Evolutionary conservation across 2,329 filamentous ascomycete species (phyloP).

Genomic region (Phialophora verrucosa): DNA sequence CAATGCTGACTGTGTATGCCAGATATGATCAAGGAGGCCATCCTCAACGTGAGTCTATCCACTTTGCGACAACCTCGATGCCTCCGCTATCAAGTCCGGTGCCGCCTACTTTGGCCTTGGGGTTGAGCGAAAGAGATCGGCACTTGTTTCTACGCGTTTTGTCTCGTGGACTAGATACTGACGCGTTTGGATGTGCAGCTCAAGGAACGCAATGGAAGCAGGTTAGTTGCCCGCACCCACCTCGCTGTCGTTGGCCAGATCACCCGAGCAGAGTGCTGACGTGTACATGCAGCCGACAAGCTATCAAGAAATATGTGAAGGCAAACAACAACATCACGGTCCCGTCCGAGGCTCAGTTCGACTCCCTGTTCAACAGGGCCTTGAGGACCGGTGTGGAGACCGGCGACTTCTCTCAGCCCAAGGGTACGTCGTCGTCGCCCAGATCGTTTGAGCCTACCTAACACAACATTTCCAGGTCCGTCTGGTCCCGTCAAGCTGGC

Average conservation of each 20-base stretch:
- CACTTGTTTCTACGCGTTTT: not conserved
- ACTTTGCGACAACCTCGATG: conserved; percentile 53
- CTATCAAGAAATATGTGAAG: conserved; percentile 76
- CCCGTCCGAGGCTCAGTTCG: conserved; percentile 64
- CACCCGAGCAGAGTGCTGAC: conserved; percentile 30
- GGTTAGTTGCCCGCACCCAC: conserved; percentile 56
- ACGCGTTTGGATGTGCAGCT: conserved; percentile 61
- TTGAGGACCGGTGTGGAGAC: conserved; percentile 82
- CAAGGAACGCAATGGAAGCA: conserved; percentile 73
- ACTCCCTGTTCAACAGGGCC: conserved; percentile 83
- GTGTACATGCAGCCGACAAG: conserved; percentile 63
- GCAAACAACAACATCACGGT: conserved; percentile 73
- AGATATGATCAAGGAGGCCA: conserved; percentile 77
- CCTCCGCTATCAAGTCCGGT: conserved; percentile 40
- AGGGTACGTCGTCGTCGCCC: conserved; percentile 66
- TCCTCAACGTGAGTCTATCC: conserved; percentile 69
- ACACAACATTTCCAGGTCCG: conserved; percentile 60
- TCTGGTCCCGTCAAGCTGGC: conserved; percentile 92
- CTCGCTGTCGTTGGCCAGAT: conserved; percentile 39
- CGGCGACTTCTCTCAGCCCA: conserved; percentile 85
- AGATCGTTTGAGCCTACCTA: conserved; percentile 35
- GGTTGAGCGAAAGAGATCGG: conserved; percentile 12
- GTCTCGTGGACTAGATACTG: conserved; percentile 47
- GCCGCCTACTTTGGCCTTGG: not conserved
- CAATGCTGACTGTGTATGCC: conserved; percentile 58